A percentile compares a stretch with the other conserved stretches of the same genome.
These are phyloP conservation scores for Leucogyrophana mollusca DNA, from an alignment of 768 basidiomycete genomes.

Conservation along the genomic window DNA sequence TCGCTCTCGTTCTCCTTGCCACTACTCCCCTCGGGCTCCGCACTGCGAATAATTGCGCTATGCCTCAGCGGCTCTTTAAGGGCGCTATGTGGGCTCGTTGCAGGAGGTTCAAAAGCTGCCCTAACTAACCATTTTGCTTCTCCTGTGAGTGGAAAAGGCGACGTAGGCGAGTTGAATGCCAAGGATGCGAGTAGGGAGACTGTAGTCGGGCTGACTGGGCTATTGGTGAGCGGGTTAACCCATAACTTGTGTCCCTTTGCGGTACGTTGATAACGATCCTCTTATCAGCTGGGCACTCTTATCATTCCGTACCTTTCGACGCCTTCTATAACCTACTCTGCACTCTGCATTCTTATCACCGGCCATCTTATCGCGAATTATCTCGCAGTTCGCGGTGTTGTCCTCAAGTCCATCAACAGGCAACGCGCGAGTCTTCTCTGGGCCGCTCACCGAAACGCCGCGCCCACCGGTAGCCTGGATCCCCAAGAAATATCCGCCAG, in stretches of 20 bases:
- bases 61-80: slow-evolving; percentile 60
- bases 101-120: slow-evolving; percentile 69
- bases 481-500: slow-evolving; percentile 38
- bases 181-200: slow-evolving; percentile 76
- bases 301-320: slow-evolving; percentile 56
- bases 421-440: slow-evolving; percentile 58
- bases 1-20: slow-evolving; percentile 32
- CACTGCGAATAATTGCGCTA: slow-evolving; percentile 45
- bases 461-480: slow-evolving; percentile 16
- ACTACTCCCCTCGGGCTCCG: slow-evolving; percentile 20
- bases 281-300: slow-evolving; percentile 54
- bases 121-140: slow-evolving; percentile 66
- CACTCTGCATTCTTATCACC: slow-evolving; percentile 48
- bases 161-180: slow-evolving; percentile 69
- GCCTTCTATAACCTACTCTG: slow-evolving; percentile 44
- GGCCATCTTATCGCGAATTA: slow-evolving; percentile 61
- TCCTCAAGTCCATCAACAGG: slow-evolving; percentile 56
- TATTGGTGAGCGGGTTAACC: slow-evolving; percentile 47
- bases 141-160: slow-evolving; percentile 48
- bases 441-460: slow-evolving; percentile 22
- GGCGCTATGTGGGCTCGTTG: slow-evolving; percentile 61
- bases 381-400: slow-evolving; percentile 55
- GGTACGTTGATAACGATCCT: slow-evolving; percentile 2
- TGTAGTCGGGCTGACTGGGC: slow-evolving; percentile 61
- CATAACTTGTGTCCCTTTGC: neutral